Evolutionary conservation across 345 rosid species (phyloP).

Genomic region (Hibiscus trionum): DNA sequence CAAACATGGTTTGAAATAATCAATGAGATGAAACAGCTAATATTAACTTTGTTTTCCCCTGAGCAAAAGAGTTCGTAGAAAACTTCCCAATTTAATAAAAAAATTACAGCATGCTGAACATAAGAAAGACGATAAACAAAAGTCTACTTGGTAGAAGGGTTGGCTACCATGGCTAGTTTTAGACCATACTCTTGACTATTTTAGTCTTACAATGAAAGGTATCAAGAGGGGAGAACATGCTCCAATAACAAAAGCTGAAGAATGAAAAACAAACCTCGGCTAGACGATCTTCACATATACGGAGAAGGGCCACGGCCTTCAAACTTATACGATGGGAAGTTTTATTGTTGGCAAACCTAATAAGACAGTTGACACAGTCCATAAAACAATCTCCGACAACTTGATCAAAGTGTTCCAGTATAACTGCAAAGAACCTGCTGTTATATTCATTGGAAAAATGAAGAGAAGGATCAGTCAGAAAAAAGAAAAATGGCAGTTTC

Average conservation of each 20-base stretch:
- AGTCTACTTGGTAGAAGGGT: background rate
- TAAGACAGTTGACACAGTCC: constrained; percentile 98
- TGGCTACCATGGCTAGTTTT: background rate
- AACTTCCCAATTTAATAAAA: background rate
- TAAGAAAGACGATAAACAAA: background rate
- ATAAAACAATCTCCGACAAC: constrained; percentile 97
- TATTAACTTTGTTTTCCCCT: background rate
- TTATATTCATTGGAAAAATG: constrained; percentile 22
- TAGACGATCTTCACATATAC: constrained; percentile 96
- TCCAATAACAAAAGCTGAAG: background rate
- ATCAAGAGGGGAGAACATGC: background rate
- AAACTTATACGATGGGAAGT: constrained; percentile 85
- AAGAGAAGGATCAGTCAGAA: constrained; percentile 4
- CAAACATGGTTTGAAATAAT: background rate
- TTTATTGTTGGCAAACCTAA: constrained; percentile 92
- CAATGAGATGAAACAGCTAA: background rate
- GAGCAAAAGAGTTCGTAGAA: background rate
- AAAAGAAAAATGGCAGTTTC: constrained; percentile 6
- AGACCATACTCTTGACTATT: background rate
- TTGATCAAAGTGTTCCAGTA: constrained; percentile 97
- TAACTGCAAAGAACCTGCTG: constrained; percentile 56
- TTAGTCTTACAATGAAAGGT: background rate
- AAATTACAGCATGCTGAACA: background rate
- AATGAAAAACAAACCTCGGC: constrained; percentile 66
- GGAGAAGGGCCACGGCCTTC: constrained; percentile 98